These are phyloP conservation scores for Punica granatum DNA, from an alignment of 345 rosid genomes.

Conservation along the genomic window DNA sequence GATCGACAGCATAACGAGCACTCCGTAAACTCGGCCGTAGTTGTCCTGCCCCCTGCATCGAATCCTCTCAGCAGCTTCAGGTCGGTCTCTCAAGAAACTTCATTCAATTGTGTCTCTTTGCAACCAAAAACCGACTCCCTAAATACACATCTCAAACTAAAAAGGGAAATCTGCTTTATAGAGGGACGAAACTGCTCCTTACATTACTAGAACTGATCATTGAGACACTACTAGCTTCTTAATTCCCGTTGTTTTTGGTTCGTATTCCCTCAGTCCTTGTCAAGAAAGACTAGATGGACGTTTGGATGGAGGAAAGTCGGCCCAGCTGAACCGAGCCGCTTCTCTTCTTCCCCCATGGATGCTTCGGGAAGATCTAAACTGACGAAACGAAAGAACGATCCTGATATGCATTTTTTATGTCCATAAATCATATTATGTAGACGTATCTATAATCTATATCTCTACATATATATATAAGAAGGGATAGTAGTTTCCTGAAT, in stretches of 20 bases:
- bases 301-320: neutral
- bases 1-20: slow-evolving; percentile 3
- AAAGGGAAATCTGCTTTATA: no score
- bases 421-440: neutral
- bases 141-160: no score
- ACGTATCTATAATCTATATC: no score
- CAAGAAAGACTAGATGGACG: neutral
- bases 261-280: neutral
- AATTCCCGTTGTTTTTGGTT: neutral
- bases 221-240: no score
- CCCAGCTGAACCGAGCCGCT: neutral
- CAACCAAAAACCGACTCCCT: no score
- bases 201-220: no score
- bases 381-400: neutral
- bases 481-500: no score
- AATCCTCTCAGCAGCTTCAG: neutral
- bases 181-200: no score
- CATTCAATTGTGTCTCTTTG: no score
- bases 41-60: neutral
- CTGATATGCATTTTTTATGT: neutral
- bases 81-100: neutral
- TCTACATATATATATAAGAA: no score
- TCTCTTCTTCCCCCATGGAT: slow-evolving; percentile 12
- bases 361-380: neutral
- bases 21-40: neutral